Base-by-base conservation (phyloP, 2,329 filamentous ascomycete species). In the Rhinocladiella similis region DNA sequence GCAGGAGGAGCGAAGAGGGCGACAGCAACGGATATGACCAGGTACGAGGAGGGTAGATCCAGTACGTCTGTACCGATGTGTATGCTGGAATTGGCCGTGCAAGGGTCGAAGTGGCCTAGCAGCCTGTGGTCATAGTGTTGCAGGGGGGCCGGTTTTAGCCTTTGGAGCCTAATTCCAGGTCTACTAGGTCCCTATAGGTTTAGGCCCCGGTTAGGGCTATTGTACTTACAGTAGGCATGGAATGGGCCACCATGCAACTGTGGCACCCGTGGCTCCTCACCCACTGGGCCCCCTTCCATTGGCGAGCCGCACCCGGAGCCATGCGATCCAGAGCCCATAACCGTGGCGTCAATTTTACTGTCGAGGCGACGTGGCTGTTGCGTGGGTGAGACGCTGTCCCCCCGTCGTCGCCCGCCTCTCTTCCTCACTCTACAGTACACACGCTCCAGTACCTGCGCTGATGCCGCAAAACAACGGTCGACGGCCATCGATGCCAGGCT, bases 321-420 rank as follows among this genome's bases (percentile, higher is more conserved):
- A 42, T 46, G 41, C 38, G 25, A 25, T 51, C 29, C 18, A 51
- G 29, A 27, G 36, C 29, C 48, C 39, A 46, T 59, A 56, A 53
- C 27, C 57, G 57, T 59, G 57, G 57, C 57, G 57, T 59, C 50
- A 33, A 53, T 33, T 22, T 27, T n/a, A 33, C 29, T 33, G 18
- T 29, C n/a, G n/a, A 16, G 38, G 22, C 52, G 52, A 54, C 46
- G 52, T 54, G 52, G 46, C 52, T 54, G 45, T 25, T 48, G 33
- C 46, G 38, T 33, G 22, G 39, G 38, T 27, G 14, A 46, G 20
- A 25, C 20, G 43, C 43, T 27, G 20, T 22, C 25, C 25, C 43
- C 20, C 22, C 20, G 19, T 14, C 42, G 22, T 41, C 18, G 35
- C 38, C 14, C 38, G 38, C 12, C 38, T 41, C 38, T 41, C 38